Conservation (phyloP, 176 grass and related monocot species). For the Phoenix dactylifera region DNA sequence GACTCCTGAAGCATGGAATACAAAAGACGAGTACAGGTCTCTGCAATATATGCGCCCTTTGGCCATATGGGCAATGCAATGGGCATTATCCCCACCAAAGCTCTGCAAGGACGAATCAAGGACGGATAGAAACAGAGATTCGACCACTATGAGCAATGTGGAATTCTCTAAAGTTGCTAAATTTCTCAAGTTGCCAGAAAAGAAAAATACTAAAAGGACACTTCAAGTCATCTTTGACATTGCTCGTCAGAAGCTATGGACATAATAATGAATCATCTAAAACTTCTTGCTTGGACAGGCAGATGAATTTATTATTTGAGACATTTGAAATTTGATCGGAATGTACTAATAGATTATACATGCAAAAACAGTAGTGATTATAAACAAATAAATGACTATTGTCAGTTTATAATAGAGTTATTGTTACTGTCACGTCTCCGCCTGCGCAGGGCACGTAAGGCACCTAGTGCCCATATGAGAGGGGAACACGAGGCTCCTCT, state of each 20-base stretch:
- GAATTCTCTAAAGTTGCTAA: conserved; percentile 7
- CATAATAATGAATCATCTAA: too few relatives aligned
- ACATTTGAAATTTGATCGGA: too few relatives aligned
- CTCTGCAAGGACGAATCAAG: not conserved
- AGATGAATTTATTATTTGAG: too few relatives aligned
- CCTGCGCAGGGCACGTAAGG: too few relatives aligned
- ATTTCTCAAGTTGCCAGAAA: conserved; percentile 9
- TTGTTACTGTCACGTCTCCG: too few relatives aligned
- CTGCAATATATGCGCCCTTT: conserved; percentile 20
- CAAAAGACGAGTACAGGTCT: not conserved
- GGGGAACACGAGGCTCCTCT: too few relatives aligned
- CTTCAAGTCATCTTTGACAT: conserved; percentile 7
- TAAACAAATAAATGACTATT: too few relatives aligned
- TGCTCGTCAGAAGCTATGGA: not conserved
- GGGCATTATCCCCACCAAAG: conserved; percentile 14
- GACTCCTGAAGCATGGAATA: conserved; percentile 17
- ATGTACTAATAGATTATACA: too few relatives aligned
- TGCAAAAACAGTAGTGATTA: too few relatives aligned
- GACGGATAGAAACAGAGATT: not conserved
- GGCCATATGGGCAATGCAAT: conserved; percentile 21
- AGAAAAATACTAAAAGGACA: conserved; percentile 2
- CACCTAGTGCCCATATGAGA: too few relatives aligned
- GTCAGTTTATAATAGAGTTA: too few relatives aligned
- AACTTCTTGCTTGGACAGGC: too few relatives aligned
- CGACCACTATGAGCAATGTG: not conserved